Evolutionary conservation across 129 eudicot genomes (phyloP), one percentile per base, ranked within the genome.

Genomic region (Pittosporum tobira): DNA sequence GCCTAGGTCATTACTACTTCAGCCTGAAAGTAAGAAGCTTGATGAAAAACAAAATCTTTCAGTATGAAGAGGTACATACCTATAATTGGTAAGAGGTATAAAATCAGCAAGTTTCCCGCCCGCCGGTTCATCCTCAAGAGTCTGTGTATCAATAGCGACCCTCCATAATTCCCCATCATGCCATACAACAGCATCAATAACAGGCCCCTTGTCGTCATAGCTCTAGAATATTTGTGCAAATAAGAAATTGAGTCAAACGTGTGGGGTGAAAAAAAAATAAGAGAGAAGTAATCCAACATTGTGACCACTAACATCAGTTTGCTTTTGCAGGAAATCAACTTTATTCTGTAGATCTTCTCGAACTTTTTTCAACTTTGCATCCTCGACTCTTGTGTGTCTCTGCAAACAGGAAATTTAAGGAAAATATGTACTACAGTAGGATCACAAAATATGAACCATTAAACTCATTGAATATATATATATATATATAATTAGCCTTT

Each of bases 101-200:
- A 91, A 91, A 57, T 87, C 79, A 31, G 90, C 83, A 51, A 91
- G 99, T 58, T 70, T 81, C 66, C 99, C 99, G 21, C 75, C 69
- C 48, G 59, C 72, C 15, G 91, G 69, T 59, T 91, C 91, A 67
- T 87, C 94, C 76, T 91, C 96, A 63, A 91, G 96, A 77, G 77
- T 76, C 68, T 86, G 94, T 21, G 99, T 87, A 63, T 91, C 99
- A 65, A 91, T 75, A 68, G 99, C 88, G 66, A 85, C 99, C 70
- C 91, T 87, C 99, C 99, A 91, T 45, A 87, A 59, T 44, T 91
- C 85, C 23, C 99, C 99, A 77, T 91, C 99, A 79, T 91, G 83
- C 99, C 99, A 91, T 51, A 91, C 99, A 61, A 91, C 96, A 79
- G 84, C 99, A 83, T 91, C 96, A 10, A 91, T 73, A 37, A 87